Base-by-base conservation (phyloP, 164 flowering plant genomes). In the Litsea cubeba region DNA sequence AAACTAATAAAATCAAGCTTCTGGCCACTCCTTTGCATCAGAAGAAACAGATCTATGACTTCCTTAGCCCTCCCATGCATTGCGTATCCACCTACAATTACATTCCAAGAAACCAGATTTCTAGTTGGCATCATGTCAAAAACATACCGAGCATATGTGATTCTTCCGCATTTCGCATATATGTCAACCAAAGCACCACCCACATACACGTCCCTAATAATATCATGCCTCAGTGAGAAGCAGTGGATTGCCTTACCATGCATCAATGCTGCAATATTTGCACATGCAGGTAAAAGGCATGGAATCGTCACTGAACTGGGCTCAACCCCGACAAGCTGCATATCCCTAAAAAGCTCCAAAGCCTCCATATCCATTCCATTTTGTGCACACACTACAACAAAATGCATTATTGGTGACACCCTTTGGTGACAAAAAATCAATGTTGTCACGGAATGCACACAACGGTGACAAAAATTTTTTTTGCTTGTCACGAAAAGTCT, bases 191-290 rank as follows among this genome's bases (percentile, higher is more conserved):
- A 65, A 28, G 93, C 86, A 80, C 89, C 87, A 14, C 91, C 84
- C 7, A 92, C 91, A 81, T 84, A 84, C 26, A 89, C 85, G 79
- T 90, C 84, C 71, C 68, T 18, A 8, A 73, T 62, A 58, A 91
- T 82, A 25, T 78, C 84, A 5, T 72, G 80, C 76, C 88, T 84
- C n/a, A 91, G 73, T 14, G 94, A 86, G 78, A 85, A 91, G 77
- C 94, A 84, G 72, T 91, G 98, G 6, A 83, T 79, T n/a, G 94
- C 89, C 77, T 86, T 88, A 11, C 96, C 98, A 79, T 88, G 91
- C 82, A 82, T 80, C 50, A 91, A 74, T 24, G 96, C 94, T 11
- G 96, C 96, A 69, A 90, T 85, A 73, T 89, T 90, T 18, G 90
- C 91, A 82, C 91, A 90, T 40, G 92, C 97, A 23, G 96, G 94